Evolutionary conservation across 495 filamentous ascomycete species (phyloP), one percentile per base, ranked within the genome.

Genomic region (Xylaria acuta): DNA sequence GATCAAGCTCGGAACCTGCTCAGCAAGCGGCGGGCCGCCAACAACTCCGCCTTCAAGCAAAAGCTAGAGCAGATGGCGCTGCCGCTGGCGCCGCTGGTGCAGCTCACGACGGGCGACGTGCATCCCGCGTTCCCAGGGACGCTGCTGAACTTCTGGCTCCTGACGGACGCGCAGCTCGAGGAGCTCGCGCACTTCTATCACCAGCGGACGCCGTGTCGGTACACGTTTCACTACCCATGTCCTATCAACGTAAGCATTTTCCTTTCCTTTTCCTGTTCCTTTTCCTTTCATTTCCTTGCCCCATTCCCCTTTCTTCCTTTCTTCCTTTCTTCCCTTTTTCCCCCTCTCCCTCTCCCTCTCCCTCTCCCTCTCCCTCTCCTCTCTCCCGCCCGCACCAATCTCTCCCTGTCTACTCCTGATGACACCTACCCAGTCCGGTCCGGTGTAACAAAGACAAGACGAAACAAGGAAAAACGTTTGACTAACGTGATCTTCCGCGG

Each of bases 181-280:
- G 79, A 78, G 45, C 89, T 97, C 7, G 92, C 93, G 9, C 81
- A 84, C 47, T 91, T 92, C 78, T 96, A 93, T 81, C 90, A 94
- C 80, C 93, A 97, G 78, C 83, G 87, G 58, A 86, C 90, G 64
- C 84, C 89, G 51, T 74, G 80, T 79, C 22, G 72, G 0, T 88
- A 83, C 75, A 90, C 87, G 1, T 64, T 67, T 49, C 76, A 81
- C n/a, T 96, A 97, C 78, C 93, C 94, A 4, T 86, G 84, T 72
- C 84, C 86, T 1, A 81, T 88, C 27, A 60, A 73, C 5, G 70
- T 72, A 38, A 72, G 70, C 7, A 18, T 16, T 58, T 34, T 1
- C 30, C 45, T 20, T 59, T 71, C 32, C 53, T 69, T 62, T 16
- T 32, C 77, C 6, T 45, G 54, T 27, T 69, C 71, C 32, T 45